Evolutionary conservation across 192 early-diverging fungal genomes (phyloP).

Genomic region (Hyaloraphidium curvatum): DNA sequence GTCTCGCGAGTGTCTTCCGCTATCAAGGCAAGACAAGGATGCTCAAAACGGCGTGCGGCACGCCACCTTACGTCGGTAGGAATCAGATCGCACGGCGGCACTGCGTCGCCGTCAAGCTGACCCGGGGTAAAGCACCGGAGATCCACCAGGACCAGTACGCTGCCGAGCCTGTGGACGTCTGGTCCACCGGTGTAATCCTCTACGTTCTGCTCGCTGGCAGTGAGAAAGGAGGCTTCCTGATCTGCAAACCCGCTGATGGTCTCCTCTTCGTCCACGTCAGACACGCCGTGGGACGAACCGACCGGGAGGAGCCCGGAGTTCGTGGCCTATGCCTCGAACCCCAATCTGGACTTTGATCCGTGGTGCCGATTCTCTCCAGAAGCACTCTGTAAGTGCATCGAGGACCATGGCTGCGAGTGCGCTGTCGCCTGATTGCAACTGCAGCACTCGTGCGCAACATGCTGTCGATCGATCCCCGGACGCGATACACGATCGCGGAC

Average conservation of each 20-base stretch:
- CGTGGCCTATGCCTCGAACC: slow-evolving; percentile 16
- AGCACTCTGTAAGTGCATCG: slow-evolving; percentile 17
- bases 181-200: slow-evolving; percentile 49
- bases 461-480: slow-evolving; percentile 21
- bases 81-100: neutral
- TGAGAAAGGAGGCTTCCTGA: slow-evolving; percentile 11
- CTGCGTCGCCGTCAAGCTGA: neutral
- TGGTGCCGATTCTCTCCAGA: slow-evolving; percentile 25
- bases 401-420: neutral
- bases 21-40: slow-evolving; percentile 28
- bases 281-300: slow-evolving; percentile 50
- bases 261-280: slow-evolving; percentile 8
- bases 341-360: slow-evolving; percentile 20
- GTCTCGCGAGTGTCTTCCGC: slow-evolving; percentile 42
- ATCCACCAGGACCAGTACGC: slow-evolving; percentile 32
- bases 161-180: slow-evolving; percentile 43
- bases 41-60: slow-evolving; percentile 47
- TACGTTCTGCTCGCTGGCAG: slow-evolving; percentile 49
- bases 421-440: neutral
- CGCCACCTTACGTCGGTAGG: slow-evolving; percentile 48
- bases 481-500: slow-evolving; percentile 20
- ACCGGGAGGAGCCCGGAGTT: slow-evolving; percentile 37
- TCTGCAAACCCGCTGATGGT: neutral
- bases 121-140: slow-evolving; percentile 8
- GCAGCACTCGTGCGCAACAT: slow-evolving; percentile 25